Percentiles rank a stretch among this genome's conserved stretches.
phyloP scores from a whole-genome alignment of 495 filamentous ascomycete genomes.

The Cercophora sp. region DNA sequence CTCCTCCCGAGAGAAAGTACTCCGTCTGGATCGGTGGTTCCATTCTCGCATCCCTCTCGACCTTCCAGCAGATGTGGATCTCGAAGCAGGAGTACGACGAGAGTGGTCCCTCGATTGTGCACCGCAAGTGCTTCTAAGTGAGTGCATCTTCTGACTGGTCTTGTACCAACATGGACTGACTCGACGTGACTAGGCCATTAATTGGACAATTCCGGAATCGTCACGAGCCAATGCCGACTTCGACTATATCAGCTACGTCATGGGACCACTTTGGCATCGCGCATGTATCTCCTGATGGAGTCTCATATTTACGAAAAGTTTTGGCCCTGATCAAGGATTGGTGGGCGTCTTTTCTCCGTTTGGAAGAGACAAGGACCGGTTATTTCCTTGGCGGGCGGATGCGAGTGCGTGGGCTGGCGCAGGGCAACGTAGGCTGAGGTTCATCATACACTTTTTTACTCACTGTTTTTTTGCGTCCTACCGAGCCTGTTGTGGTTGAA shows the following conservation, averaged over 20 bases:
- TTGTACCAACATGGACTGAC: not conserved
- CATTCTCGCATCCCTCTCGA: slow-evolving; percentile 97
- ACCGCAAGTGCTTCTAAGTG: slow-evolving; percentile 99
- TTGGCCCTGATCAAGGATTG: slow-evolving; percentile 43
- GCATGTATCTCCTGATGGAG: slow-evolving; percentile 43
- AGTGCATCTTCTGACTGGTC: not conserved
- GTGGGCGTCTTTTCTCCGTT: slow-evolving; percentile 42
- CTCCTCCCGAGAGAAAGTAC: slow-evolving; percentile 96
- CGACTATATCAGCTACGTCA: slow-evolving; percentile 31
- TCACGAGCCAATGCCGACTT: slow-evolving; percentile 33
- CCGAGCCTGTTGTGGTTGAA: slow-evolving; percentile 17
- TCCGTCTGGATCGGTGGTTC: slow-evolving; percentile 99
- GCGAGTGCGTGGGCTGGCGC: slow-evolving; percentile 35
- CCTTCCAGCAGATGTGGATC: slow-evolving; percentile 99
- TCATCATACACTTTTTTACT: slow-evolving; percentile 42
- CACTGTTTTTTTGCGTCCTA: slow-evolving; percentile 17
- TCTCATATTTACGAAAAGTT: slow-evolving; percentile 50
- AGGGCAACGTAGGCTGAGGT: slow-evolving; percentile 45
- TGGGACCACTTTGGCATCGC: slow-evolving; percentile 34
- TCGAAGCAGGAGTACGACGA: slow-evolving; percentile 99
- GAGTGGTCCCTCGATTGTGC: slow-evolving; percentile 97
- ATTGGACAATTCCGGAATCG: slow-evolving; percentile 21
- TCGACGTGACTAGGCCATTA: slow-evolving; percentile 12
- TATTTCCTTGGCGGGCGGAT: slow-evolving; percentile 39
- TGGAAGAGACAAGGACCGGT: slow-evolving; percentile 38